Percentiles rank a stretch among this genome's conserved stretches.
Conservation (phyloP, 1,284 basidiomycete genomes). For the Fomitiporia mediterranea region DNA sequence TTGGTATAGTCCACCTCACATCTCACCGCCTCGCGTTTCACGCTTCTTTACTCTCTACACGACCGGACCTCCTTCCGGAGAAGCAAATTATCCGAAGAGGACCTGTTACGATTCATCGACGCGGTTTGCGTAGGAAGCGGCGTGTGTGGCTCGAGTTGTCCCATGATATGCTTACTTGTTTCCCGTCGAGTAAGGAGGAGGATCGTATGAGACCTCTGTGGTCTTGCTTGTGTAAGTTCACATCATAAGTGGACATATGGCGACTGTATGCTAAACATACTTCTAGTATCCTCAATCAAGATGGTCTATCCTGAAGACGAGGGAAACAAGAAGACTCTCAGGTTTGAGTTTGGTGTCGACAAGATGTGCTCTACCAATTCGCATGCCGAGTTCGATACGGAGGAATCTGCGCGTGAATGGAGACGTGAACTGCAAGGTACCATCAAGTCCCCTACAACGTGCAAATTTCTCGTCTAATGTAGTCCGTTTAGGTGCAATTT, state of each 20-base stretch:
- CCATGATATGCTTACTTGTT: conserved; percentile 58
- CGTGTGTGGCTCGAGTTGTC: conserved; percentile 64
- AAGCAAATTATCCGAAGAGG: conserved; percentile 47
- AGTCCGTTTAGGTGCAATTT: conserved; percentile 38
- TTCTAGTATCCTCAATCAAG: conserved; percentile 40
- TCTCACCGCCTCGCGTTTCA: conserved; percentile 64
- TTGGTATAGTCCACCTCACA: conserved; percentile 59
- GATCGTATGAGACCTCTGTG: conserved; percentile 50
- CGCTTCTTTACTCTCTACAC: conserved; percentile 51
- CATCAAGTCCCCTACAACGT: conserved; percentile 12
- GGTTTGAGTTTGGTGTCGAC: conserved; percentile 34
- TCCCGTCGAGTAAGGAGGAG: conserved; percentile 50
- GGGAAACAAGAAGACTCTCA: conserved; percentile 39
- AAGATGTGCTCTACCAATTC: conserved; percentile 24
- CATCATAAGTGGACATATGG: too few relatives aligned
- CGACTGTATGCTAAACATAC: too few relatives aligned
- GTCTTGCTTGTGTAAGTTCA: conserved; percentile 46
- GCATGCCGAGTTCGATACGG: conserved; percentile 52
- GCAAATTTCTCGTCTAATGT: background rate
- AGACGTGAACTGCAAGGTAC: conserved; percentile 47
- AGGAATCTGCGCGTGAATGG: conserved; percentile 59
- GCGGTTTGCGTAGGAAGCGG: conserved; percentile 39
- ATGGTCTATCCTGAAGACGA: conserved; percentile 41
- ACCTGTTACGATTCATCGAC: conserved; percentile 45
- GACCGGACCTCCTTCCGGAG: conserved; percentile 30